A percentile compares a stretch with the other conserved stretches of the same genome.
Conservation (phyloP, 495 filamentous ascomycete genomes). For the Astrocystis sublimbata region DNA sequence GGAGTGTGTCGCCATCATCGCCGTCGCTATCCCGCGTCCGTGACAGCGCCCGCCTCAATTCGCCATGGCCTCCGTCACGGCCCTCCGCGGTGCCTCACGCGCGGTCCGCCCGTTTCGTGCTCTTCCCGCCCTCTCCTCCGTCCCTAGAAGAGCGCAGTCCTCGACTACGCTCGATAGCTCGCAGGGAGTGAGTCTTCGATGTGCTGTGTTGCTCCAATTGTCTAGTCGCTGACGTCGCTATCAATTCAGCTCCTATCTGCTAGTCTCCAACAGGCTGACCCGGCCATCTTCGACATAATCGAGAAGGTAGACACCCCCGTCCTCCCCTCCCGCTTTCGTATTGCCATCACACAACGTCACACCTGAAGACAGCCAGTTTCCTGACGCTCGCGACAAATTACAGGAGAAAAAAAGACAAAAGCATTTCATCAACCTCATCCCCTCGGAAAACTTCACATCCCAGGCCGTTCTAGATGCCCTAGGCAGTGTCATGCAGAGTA, state of each 20-base stretch:
- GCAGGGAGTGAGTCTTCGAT: slow-evolving; percentile 54
- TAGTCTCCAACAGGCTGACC: slow-evolving; percentile 81
- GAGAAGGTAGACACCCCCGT: slow-evolving; percentile 65
- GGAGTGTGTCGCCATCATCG: background rate
- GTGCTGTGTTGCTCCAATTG: background rate
- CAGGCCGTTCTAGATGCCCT: slow-evolving; percentile 95
- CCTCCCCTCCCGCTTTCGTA: background rate
- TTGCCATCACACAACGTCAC: background rate
- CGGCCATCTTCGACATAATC: slow-evolving; percentile 80
- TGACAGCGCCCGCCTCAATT: background rate
- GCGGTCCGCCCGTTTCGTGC: slow-evolving; percentile 26
- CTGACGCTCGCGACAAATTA: slow-evolving; percentile 18
- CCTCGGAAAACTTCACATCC: slow-evolving; percentile 98
- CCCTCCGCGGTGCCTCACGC: slow-evolving; percentile 30
- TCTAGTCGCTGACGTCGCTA: slow-evolving; percentile 13
- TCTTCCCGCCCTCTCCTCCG: slow-evolving; percentile 25
- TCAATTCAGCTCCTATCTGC: slow-evolving; percentile 70
- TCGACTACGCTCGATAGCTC: slow-evolving; percentile 60
- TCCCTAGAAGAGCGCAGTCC: slow-evolving; percentile 45
- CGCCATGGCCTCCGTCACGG: slow-evolving; percentile 21
- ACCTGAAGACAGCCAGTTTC: slow-evolving; percentile 3
- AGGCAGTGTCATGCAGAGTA: slow-evolving; percentile 98
- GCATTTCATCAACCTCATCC: slow-evolving; percentile 98
- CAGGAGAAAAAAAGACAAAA: slow-evolving; percentile 95
- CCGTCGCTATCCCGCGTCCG: background rate